phyloP scores from a whole-genome alignment of 352 stramenopile genomes.

The Globisporangium takayamanum region DNA sequence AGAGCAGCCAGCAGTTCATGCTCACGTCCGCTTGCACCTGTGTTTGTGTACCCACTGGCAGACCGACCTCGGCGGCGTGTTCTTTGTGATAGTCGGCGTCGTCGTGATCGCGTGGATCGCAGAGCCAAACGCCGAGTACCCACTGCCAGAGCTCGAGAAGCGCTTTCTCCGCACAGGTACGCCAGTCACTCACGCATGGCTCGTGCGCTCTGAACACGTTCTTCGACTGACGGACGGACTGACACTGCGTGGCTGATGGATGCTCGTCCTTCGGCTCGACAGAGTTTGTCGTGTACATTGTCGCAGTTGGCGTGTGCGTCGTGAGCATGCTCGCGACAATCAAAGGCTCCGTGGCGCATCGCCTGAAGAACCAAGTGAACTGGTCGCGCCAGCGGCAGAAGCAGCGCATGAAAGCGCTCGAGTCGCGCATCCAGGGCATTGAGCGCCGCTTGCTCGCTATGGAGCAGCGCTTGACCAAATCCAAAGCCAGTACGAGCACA shows the following conservation, averaged over 20 bases:
- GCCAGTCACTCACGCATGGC: background rate
- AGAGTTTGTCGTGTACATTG: slow-evolving; percentile 79
- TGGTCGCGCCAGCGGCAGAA: slow-evolving; percentile 79
- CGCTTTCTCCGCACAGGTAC: slow-evolving; percentile 73
- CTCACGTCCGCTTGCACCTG: background rate
- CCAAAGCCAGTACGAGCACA: slow-evolving; percentile 8
- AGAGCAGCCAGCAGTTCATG: no score
- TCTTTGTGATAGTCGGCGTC: slow-evolving; percentile 84
- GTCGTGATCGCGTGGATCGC: slow-evolving; percentile 85
- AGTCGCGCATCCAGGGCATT: slow-evolving; percentile 56
- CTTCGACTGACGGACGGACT: background rate
- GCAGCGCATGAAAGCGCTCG: slow-evolving; percentile 71
- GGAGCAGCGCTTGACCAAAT: slow-evolving; percentile 49
- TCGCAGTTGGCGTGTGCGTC: slow-evolving; percentile 56
- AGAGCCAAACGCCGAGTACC: slow-evolving; percentile 82
- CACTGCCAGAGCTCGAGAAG: slow-evolving; percentile 73
- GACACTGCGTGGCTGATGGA: background rate
- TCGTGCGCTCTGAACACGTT: background rate
- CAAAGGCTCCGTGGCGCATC: slow-evolving; percentile 80
- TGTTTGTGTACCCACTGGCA: slow-evolving; percentile 9
- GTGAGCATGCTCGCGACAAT: slow-evolving; percentile 87
- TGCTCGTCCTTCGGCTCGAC: background rate
- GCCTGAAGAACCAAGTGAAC: slow-evolving; percentile 81
- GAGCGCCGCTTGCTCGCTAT: slow-evolving; percentile 61
- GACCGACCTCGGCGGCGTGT: slow-evolving; percentile 76